Conservation (phyloP, 257 asterid species). For the Solanum gandarillasii region DNA sequence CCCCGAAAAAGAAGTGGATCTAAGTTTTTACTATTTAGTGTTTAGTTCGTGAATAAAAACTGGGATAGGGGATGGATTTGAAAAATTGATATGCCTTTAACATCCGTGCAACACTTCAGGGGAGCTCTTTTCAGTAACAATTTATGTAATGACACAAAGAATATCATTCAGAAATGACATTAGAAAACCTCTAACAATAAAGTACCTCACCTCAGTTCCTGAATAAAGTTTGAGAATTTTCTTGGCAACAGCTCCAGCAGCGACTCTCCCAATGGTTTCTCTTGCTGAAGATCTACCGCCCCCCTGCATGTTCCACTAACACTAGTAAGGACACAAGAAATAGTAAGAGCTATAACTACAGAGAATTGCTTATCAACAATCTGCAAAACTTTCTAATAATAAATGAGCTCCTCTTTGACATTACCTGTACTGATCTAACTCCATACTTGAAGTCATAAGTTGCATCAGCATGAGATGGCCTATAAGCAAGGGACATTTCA, state of each 20-base stretch:
- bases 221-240: constrained; percentile 66
- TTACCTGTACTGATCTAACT: constrained; percentile 91
- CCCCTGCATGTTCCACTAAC: constrained; percentile 37
- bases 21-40: neutral
- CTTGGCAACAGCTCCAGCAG: constrained; percentile 98
- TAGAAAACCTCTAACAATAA: neutral
- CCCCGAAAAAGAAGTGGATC: neutral
- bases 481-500: constrained; percentile 90
- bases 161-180: neutral
- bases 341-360: neutral
- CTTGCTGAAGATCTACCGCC: constrained; percentile 99
- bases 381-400: neutral
- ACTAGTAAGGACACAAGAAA: neutral
- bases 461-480: constrained; percentile 99
- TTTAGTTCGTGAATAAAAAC: neutral
- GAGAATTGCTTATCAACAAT: neutral
- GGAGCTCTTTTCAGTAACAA: neutral
- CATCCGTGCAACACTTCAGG: neutral
- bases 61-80: neutral
- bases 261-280: constrained; percentile 98
- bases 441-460: constrained; percentile 94
- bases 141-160: neutral
- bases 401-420: neutral
- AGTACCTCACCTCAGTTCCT: constrained; percentile 64
- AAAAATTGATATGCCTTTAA: neutral